Evolutionary conservation across 1,284 basidiomycete species (phyloP).

Genomic region (Cutaneotrichosporon curvatum): DNA sequence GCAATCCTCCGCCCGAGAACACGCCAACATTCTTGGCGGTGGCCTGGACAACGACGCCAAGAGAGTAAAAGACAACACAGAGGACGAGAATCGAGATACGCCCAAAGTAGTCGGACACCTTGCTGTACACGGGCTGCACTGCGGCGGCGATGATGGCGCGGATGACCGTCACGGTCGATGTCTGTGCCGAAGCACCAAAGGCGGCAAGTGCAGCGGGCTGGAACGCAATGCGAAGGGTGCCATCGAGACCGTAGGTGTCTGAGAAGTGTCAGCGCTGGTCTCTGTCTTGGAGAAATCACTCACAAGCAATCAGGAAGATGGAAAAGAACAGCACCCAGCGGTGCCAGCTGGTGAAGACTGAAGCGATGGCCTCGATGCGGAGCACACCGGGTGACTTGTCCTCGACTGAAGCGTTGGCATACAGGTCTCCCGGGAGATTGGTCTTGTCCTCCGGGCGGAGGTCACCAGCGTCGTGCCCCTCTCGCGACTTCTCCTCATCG

Average conservation of each 20-base stretch:
- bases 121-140: constrained; percentile 37
- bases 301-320: constrained; percentile 45
- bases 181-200: constrained; percentile 22
- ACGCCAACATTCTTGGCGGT: constrained; percentile 29
- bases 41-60: constrained; percentile 45
- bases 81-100: constrained; percentile 41
- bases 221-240: constrained; percentile 34
- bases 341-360: constrained; percentile 8
- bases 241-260: constrained; percentile 43
- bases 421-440: too few relatives aligned
- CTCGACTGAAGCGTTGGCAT: too few relatives aligned
- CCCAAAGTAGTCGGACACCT: constrained; percentile 45
- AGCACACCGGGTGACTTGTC: constrained; percentile 14
- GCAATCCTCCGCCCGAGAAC: constrained; percentile 42
- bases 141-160: constrained; percentile 34
- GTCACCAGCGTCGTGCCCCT: too few relatives aligned
- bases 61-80: constrained; percentile 40
- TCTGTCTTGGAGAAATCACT: neutral
- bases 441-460: too few relatives aligned
- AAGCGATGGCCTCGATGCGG: constrained; percentile 15
- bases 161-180: constrained; percentile 41
- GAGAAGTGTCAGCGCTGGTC: too few relatives aligned
- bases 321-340: constrained; percentile 30
- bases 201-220: constrained; percentile 21
- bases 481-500: too few relatives aligned